These are phyloP conservation scores for Volvox africanus DNA, from an alignment of 139 green algal species.

Conservation along the genomic window DNA sequence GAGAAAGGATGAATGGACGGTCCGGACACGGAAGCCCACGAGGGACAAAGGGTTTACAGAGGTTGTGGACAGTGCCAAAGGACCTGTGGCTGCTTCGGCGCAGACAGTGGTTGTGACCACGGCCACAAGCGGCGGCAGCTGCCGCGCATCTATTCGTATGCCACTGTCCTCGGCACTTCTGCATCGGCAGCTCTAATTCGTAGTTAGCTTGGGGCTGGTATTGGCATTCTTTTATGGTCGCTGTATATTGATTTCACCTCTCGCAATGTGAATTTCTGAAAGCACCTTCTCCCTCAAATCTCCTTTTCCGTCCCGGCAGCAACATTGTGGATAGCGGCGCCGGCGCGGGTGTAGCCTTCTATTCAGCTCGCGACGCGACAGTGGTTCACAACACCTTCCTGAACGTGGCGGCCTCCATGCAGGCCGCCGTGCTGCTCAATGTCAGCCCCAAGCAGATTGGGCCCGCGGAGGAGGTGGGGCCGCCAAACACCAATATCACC, in stretches of 20 bases:
- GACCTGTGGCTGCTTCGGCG: too few species aligned
- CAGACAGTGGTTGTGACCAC: too few species aligned
- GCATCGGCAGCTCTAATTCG: too few species aligned
- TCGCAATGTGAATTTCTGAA: too few species aligned
- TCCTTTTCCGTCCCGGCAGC: background rate
- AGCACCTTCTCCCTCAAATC: background rate
- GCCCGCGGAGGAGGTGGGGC: background rate
- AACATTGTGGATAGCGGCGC: conserved; percentile 35
- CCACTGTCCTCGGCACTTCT: too few species aligned
- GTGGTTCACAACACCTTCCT: conserved; percentile 48
- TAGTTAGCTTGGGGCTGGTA: too few species aligned
- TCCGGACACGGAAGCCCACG: too few species aligned
- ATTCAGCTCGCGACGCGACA: conserved; percentile 13
- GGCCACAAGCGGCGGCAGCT: background rate
- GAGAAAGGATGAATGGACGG: background rate
- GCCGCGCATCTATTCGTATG: too few species aligned
- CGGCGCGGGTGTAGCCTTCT: conserved; percentile 44
- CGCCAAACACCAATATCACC: conserved; percentile 50
- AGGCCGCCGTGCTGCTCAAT: conserved; percentile 39
- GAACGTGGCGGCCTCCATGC: conserved; percentile 28
- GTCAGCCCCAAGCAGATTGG: conserved; percentile 40
- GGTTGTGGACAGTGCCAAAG: too few species aligned
- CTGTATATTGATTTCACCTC: too few species aligned
- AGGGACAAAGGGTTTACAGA: too few species aligned
- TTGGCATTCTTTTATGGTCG: too few species aligned